Conservation (phyloP, 495 filamentous ascomycete genomes). For the Collariella sp. region DNA sequence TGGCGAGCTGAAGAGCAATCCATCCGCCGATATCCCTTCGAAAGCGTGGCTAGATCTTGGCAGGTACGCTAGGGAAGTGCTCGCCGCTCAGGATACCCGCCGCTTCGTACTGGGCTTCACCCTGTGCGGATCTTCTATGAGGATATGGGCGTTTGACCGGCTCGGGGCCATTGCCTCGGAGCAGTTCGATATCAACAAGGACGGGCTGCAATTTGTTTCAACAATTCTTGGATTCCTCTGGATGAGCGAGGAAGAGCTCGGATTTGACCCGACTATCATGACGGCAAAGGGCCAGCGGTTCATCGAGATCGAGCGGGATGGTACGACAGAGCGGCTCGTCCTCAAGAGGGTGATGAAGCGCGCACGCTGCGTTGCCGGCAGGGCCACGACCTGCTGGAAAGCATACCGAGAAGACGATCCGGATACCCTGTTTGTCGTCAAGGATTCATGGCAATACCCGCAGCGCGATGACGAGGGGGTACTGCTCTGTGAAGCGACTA, state of each 20-base stretch:
- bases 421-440: slow-evolving; percentile 34
- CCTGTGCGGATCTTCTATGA: slow-evolving; percentile 29
- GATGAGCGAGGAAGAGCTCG: too few species aligned
- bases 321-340: too few species aligned
- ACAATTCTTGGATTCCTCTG: too few species aligned
- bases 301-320: slow-evolving; percentile 28
- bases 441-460: slow-evolving; percentile 43
- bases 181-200: too few species aligned
- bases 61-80: too few species aligned
- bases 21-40: too few species aligned
- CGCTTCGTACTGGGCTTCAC: slow-evolving; percentile 44
- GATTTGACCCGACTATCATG: slow-evolving; percentile 39
- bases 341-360: slow-evolving; percentile 36
- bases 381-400: slow-evolving; percentile 42
- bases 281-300: slow-evolving; percentile 26
- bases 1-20: too few species aligned
- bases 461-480: slow-evolving; percentile 40
- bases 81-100: slow-evolving; percentile 36
- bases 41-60: too few species aligned
- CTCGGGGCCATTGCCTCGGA: slow-evolving; percentile 39
- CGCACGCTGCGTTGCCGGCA: slow-evolving; percentile 29
- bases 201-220: too few species aligned
- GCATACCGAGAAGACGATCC: slow-evolving; percentile 33
- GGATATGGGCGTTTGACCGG: slow-evolving; percentile 40
- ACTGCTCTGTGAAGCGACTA: too few species aligned